A percentile compares a stretch with the other conserved stretches of the same genome.
phyloP scores from a whole-genome alignment of 768 basidiomycete genomes.

The Kwoniella dendrophila region DNA sequence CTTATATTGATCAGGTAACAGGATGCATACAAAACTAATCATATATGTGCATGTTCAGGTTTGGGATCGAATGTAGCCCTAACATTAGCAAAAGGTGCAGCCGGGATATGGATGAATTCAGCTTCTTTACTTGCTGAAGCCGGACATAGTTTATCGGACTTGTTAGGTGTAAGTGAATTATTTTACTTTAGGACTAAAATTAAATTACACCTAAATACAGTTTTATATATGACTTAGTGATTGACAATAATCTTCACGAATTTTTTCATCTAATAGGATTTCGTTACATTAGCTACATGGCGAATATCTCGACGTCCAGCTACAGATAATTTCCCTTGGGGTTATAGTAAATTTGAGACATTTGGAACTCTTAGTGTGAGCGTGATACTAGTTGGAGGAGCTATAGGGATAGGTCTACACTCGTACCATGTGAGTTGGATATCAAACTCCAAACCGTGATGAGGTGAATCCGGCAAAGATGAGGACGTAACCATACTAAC shows the following conservation, averaged over 20 bases:
- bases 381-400: constrained; percentile 64
- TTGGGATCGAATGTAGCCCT: constrained; percentile 78
- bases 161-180: constrained; percentile 46
- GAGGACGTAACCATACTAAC: too few species aligned
- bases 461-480: too few species aligned
- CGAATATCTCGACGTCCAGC: constrained; percentile 79
- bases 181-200: too few species aligned
- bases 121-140: constrained; percentile 91
- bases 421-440: constrained; percentile 64
- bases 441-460: too few species aligned
- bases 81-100: constrained; percentile 79
- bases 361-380: constrained; percentile 90
- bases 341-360: constrained; percentile 78
- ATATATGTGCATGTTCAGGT: constrained; percentile 57
- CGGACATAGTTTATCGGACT: constrained; percentile 65
- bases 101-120: constrained; percentile 84
- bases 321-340: constrained; percentile 62
- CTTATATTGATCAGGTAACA: background rate
- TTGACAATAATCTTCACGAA: background rate
- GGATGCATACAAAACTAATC: background rate
- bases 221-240: background rate
- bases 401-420: constrained; percentile 70
- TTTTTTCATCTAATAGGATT: constrained; percentile 61
- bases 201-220: too few species aligned
- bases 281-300: constrained; percentile 88